Percentiles rank a stretch among this genome's conserved stretches.
These are phyloP conservation scores for Collariella sp. DNA, from an alignment of 495 filamentous ascomycete species.

Conservation along the genomic window DNA sequence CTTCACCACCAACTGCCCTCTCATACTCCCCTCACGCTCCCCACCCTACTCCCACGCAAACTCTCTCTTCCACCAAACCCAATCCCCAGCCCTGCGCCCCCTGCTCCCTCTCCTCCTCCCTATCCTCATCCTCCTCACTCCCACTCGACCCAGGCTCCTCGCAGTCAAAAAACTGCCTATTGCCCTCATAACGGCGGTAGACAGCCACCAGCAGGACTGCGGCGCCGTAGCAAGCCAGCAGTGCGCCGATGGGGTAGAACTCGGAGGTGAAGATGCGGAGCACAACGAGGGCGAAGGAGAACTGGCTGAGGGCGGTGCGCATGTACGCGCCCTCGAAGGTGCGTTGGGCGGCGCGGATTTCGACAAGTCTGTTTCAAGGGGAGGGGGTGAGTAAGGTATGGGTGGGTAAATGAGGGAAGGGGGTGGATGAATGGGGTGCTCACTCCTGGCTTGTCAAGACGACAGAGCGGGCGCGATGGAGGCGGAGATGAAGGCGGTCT, in stretches of 20 bases:
- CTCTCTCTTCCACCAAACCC: not conserved
- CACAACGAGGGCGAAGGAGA: slow-evolving; percentile 87
- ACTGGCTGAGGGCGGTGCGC: slow-evolving; percentile 86
- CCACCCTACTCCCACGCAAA: not conserved
- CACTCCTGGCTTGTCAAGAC: slow-evolving; percentile 69
- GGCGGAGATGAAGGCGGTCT: slow-evolving; percentile 52
- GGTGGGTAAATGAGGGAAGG: not conserved
- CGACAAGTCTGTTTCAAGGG: slow-evolving; percentile 52
- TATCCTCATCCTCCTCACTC: not conserved
- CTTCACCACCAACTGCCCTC: slow-evolving; percentile 23
- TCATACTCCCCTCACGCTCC: not conserved
- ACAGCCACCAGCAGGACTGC: slow-evolving; percentile 72
- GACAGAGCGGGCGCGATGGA: slow-evolving; percentile 78
- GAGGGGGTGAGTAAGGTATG: not conserved
- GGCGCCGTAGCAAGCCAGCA: slow-evolving; percentile 85
- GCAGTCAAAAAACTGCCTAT: slow-evolving; percentile 82
- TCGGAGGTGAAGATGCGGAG: slow-evolving; percentile 93
- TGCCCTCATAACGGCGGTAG: slow-evolving; percentile 80
- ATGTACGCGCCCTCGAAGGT: slow-evolving; percentile 98
- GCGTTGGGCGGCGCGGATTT: slow-evolving; percentile 87
- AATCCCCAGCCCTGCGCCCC: slow-evolving; percentile 10
- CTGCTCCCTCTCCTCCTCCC: slow-evolving; percentile 9
- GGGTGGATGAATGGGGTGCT: slow-evolving; percentile 10
- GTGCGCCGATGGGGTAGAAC: slow-evolving; percentile 87
- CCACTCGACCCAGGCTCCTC: slow-evolving; percentile 18